Base-by-base conservation (phyloP, 2,329 filamentous ascomycete genomes). In the Passalora sequoiae region DNA sequence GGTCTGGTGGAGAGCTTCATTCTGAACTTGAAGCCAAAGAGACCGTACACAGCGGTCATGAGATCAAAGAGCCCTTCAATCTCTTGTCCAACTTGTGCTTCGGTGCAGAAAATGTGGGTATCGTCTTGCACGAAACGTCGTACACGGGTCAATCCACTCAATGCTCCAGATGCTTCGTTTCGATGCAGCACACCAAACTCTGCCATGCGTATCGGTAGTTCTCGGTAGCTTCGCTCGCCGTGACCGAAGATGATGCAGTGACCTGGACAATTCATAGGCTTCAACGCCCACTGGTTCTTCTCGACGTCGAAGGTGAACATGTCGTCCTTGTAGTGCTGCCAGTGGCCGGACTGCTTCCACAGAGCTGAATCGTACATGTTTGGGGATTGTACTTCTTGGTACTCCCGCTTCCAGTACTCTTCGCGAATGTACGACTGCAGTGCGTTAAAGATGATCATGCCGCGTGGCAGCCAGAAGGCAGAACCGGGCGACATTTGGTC, bases 231-330 rank as follows among this genome's bases (percentile, higher is more conserved):
- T 59, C 87, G 79, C 61, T 87, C 85, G 41, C 85, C 79, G 66
- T 91, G 84, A 38, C 77, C 80, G 66, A 95, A 95, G 60, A 96
- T 84, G 54, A 92, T 71, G 67, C 86, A 94, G 69, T 97, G 91
- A 20, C 89, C 89, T 3, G 92, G 92, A 69, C 92, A 98, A 72
- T 97, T 97, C 92, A 97, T 97, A 20, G 91, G 91, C 72, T 97
- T 97, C 39, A 97, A 71, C 12, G 82, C 89, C 73, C 83, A 89
- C 54, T 81, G 75, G 51, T 85, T 84, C 73, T 95, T 94, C 66
- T 96, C 89, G 22, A 84, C 73, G 33, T 80, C 72, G 56, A 95
- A 81, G n/a, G 81, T 82, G 67, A 89, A 89, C 91, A 97, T 97
- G 69, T 96, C 89, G 52, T 97, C 91, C 62, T 89, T 80, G 73